Evolutionary conservation across 2,329 filamentous ascomycete species (phyloP).

Genomic region (Claviceps pazoutovae): DNA sequence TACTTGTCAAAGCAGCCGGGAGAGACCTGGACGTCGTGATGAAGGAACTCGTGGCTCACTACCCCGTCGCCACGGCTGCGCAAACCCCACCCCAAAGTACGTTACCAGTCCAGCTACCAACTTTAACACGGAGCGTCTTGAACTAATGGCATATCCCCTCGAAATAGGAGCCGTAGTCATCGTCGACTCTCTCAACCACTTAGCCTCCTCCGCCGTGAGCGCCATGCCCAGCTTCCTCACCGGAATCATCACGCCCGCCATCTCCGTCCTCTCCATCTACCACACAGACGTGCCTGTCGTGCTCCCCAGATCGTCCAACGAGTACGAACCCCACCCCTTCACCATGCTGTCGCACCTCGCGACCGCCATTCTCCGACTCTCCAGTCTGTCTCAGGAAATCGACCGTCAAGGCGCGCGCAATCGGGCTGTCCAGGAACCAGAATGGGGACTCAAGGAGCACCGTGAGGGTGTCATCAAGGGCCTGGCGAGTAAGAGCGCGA

Average conservation of each 20-base stretch:
- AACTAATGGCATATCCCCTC: not conserved
- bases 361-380: conserved; percentile 68
- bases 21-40: conserved; percentile 42
- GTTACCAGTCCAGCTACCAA: conserved; percentile 10
- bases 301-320: conserved; percentile 27
- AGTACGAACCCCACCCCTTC: conserved; percentile 55
- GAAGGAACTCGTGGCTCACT: conserved; percentile 44
- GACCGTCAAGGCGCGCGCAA: conserved; percentile 62
- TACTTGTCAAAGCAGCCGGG: conserved; percentile 51
- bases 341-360: conserved; percentile 68
- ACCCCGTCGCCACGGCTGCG: conserved; percentile 24
- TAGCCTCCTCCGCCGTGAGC: conserved; percentile 39
- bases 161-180: conserved; percentile 55
- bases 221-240: conserved; percentile 56
- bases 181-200: conserved; percentile 63
- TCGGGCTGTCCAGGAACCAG: conserved; percentile 59
- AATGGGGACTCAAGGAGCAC: conserved; percentile 64
- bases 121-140: not conserved
- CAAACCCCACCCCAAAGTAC: conserved; percentile 29
- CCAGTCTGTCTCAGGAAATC: conserved; percentile 61
- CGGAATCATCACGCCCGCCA: conserved; percentile 47
- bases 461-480: conserved; percentile 68
- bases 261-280: conserved; percentile 66
- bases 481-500: conserved; percentile 30
- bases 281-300: conserved; percentile 63